A percentile compares a stretch with the other conserved stretches of the same genome.
Evolutionary conservation across 2,329 filamentous ascomycete genomes (phyloP).

Genomic region (Coniochaeta ligniaria): DNA sequence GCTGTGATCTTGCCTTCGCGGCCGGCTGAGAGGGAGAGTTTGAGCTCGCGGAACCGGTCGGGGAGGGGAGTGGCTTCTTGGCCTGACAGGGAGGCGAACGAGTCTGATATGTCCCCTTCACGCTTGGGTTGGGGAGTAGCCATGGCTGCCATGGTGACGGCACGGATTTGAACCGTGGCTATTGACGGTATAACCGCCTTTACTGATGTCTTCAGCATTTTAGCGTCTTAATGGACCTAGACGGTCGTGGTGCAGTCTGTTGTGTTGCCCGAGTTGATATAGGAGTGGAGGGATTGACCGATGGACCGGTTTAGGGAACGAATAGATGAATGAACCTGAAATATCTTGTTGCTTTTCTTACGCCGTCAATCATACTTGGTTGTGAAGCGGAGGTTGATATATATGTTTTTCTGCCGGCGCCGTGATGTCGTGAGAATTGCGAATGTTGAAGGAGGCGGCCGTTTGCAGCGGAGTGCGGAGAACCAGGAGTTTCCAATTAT

Average conservation of each 20-base stretch:
- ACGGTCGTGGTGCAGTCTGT: neutral
- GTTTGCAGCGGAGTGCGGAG: neutral
- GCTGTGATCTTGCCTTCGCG: conserved; percentile 36
- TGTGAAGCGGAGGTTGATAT: neutral
- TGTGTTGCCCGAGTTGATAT: neutral
- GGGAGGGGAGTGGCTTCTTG: conserved; percentile 37
- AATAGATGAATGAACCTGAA: neutral
- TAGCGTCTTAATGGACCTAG: neutral
- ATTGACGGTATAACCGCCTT: neutral
- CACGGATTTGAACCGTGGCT: neutral
- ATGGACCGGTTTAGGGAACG: neutral
- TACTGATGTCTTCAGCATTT: neutral
- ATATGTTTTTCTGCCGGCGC: neutral
- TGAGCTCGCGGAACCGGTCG: conserved; percentile 47
- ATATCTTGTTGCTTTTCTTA: neutral
- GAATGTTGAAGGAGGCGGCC: neutral
- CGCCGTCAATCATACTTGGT: neutral
- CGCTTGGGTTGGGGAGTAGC: conserved; percentile 29
- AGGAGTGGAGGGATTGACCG: neutral
- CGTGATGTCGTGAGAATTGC: neutral
- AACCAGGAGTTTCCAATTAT: neutral
- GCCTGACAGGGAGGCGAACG: conserved; percentile 53
- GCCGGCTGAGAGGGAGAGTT: conserved; percentile 42
- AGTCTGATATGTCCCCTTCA: conserved; percentile 55
- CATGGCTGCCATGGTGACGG: conserved; percentile 10